Percentiles rank a stretch among this genome's conserved stretches.
Conservation (phyloP, 208 protist species). For the Acanthamoeba culbertsoni region DNA sequence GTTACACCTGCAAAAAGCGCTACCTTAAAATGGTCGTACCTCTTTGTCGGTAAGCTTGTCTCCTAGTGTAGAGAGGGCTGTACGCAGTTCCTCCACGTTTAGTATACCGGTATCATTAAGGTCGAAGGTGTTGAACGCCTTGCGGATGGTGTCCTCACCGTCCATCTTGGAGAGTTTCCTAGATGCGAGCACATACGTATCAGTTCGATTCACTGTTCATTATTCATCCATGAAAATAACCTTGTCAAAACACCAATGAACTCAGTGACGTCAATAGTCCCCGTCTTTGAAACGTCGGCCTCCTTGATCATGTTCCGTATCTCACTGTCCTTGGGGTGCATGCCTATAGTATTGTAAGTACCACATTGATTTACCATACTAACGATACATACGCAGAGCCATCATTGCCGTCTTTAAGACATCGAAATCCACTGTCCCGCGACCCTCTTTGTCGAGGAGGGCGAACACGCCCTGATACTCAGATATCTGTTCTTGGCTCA, state of each 20-base stretch:
- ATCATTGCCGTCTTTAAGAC: constrained; percentile 36
- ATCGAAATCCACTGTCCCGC: constrained; percentile 19
- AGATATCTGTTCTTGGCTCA: constrained; percentile 53
- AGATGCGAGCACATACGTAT: background rate
- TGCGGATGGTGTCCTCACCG: background rate
- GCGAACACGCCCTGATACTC: constrained; percentile 61
- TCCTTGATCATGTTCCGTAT: constrained; percentile 52
- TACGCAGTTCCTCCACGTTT: constrained; percentile 20
- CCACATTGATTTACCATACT: background rate
- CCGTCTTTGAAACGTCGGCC: constrained; percentile 48
- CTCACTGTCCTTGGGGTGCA: constrained; percentile 58
- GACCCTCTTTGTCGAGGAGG: constrained; percentile 35
- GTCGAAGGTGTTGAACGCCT: constrained; percentile 61
- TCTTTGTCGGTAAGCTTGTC: constrained; percentile 57
- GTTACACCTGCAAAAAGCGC: background rate
- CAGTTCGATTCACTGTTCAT: too few relatives aligned
- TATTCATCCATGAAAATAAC: too few relatives aligned
- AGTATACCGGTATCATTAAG: background rate
- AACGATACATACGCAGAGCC: background rate
- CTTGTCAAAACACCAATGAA: constrained; percentile 31
- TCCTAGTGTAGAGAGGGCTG: background rate
- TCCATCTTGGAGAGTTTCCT: constrained; percentile 57
- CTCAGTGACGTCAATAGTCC: constrained; percentile 52
- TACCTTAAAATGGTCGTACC: background rate
- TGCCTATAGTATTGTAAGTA: background rate